phyloP scores from a whole-genome alignment of 192 early-diverging fungal genomes.

The Powellomyces hirtus region DNA sequence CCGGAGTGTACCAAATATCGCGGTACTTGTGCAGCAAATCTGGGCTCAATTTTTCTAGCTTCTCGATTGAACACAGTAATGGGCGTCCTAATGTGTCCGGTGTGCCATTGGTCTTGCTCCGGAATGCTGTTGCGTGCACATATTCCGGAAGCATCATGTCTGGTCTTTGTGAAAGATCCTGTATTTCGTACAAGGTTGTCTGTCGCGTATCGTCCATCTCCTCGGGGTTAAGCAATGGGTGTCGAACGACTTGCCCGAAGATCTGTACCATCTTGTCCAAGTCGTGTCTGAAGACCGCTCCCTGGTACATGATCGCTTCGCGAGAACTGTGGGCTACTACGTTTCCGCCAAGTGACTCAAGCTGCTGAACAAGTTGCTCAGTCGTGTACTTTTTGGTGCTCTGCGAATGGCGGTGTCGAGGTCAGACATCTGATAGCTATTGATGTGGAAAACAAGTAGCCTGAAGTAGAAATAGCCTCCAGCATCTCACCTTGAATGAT shows the following conservation, averaged over 20 bases:
- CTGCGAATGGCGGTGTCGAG: too few relatives aligned
- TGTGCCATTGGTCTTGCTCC: background rate
- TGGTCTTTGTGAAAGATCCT: slow-evolving; percentile 81
- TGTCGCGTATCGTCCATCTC: slow-evolving; percentile 81
- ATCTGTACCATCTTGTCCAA: slow-evolving; percentile 66
- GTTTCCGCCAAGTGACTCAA: slow-evolving; percentile 88
- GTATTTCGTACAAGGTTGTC: slow-evolving; percentile 81
- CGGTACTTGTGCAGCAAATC: slow-evolving; percentile 70
- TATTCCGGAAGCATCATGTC: slow-evolving; percentile 85
- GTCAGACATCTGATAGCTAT: background rate
- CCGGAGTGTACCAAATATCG: slow-evolving; percentile 81
- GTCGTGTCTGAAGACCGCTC: slow-evolving; percentile 85
- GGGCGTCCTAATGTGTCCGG: slow-evolving; percentile 67
- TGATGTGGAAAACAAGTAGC: background rate
- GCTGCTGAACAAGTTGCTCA: slow-evolving; percentile 67
- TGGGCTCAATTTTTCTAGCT: slow-evolving; percentile 65
- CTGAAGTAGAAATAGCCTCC: background rate
- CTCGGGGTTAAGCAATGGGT: slow-evolving; percentile 66
- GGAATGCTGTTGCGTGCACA: slow-evolving; percentile 78
- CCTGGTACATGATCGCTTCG: slow-evolving; percentile 95
- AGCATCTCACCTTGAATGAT: slow-evolving; percentile 78
- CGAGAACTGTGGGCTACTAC: slow-evolving; percentile 85
- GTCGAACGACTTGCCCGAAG: slow-evolving; percentile 78
- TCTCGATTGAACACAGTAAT: slow-evolving; percentile 67
- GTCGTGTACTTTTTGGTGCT: slow-evolving; percentile 68